Evolutionary conservation across 352 stramenopile species (phyloP), one percentile per base, ranked within the genome.

Genomic region (Globisporangium apiculatum): DNA sequence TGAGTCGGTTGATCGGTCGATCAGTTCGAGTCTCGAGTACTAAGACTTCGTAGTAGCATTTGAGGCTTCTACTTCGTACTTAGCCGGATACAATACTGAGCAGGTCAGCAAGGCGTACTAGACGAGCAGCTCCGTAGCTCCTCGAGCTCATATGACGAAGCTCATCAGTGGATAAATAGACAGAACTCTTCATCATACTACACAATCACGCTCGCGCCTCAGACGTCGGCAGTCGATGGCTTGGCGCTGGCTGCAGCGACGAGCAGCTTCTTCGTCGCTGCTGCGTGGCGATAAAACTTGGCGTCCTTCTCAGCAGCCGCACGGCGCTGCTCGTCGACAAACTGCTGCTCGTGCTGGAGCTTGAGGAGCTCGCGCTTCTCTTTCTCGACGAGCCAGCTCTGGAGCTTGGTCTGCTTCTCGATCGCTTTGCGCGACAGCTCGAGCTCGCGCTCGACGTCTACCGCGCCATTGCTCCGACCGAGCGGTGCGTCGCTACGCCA

Each of bases 331-430:
- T 91, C 81, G n/a, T 94, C 79, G 41, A 88, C 66, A 38, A 78
- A 83, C 31, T 89, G 72, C 51, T 88, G 79, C 54, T 96, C 84
- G 46, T 83, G 71, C 37, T 94, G 75, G 24, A 95, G 71, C 59
- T 89, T 87, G 38, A 89, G 65, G 53, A 95, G 66, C 58, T 95
- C 85, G 46, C 81, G 76, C 37, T 80, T 75, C 58, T 96, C 89
- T 55, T 97, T 97, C 55, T 96, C 81, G 14, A 92, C 71, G 17
- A 96, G 69, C 87, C 87, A 97, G 40, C 83, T 89, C 51, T 96
- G 86, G 35, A 97, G 62, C 50, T 95, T 95, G 3, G 84, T 79
- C 55, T 97, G 86, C 70, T 95, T 95, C 59, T 92, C 85, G 57
- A 96, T 94, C 14, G 86, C 86, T 48, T 94, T 90, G 18, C 80